Evolutionary conservation across 345 rosid species (phyloP), one percentile per base, ranked within the genome.

Genomic region (Sisymbrium irio): DNA sequence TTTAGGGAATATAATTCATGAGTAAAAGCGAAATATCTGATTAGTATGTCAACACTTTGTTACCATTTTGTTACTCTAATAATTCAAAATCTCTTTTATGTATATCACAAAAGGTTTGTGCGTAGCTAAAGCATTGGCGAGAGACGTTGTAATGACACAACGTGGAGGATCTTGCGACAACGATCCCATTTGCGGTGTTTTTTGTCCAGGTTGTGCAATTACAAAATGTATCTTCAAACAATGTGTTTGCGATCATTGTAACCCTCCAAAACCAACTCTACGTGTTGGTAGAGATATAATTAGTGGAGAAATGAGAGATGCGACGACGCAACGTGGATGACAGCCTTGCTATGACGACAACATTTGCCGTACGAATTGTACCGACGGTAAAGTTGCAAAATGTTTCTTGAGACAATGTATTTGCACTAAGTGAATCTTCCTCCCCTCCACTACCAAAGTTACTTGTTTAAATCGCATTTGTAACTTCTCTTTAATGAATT

Each of bases 91-190:
- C 45, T 41, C 45, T 41, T 13, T 3, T 41, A 22, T 22, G 3
- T 22, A 22, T 22, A 22, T 3, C 25, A 22, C 13, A 41, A 6
- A 41, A 41, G 45, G 45, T 41, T 41, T 41, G 15, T 41, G 6
- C 15, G 45, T 41, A 14, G 15, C 45, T 41, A 41, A 41, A 41
- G 8, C 39, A 33, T 18, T 35, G 22, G 19, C 42, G 35, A 5
- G 35, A 32, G 35, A 32, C 6, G 36, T 45, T 69, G 42, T 42
- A 56, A 57, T 35, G 12, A 69, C 35, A 45, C 57, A 70, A 44
- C 46, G 46, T 42, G 74, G 66, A 70, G 58, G 57, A 0, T 22
- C 74, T 58, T 70, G 74, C 58, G n/a, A 20, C 8, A 44, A 58
- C 27, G 66, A 36, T 9, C 12, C 0, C 11, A 36, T 12, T 36